Conservation (phyloP, 2,329 filamentous ascomycete species). For the Curvularia spicifera region DNA sequence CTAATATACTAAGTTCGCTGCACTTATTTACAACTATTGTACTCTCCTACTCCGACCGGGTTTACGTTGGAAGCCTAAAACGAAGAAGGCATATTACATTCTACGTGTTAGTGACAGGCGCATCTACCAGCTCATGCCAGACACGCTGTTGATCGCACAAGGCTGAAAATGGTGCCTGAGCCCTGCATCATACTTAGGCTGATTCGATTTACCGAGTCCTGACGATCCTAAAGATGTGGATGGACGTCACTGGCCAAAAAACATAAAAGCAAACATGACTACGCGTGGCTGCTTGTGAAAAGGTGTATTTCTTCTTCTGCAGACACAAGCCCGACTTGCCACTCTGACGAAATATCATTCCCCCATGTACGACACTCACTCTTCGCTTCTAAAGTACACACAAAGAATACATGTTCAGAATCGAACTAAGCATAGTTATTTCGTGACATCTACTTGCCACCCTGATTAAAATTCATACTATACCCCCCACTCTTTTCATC, state of each 20-base stretch:
- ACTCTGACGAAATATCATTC: background rate
- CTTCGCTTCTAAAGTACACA: background rate
- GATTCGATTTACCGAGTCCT: background rate
- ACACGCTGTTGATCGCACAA: background rate
- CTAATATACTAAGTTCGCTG: too few relatives aligned
- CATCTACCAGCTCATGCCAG: background rate
- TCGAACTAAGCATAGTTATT: background rate
- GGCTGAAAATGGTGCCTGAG: background rate
- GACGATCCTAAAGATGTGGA: constrained; percentile 1
- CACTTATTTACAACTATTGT: background rate
- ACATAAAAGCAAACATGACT: background rate
- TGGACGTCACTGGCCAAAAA: background rate
- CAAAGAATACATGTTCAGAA: background rate
- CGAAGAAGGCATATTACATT: too few relatives aligned
- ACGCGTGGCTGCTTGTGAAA: background rate
- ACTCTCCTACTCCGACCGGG: too few relatives aligned
- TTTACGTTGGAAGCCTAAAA: background rate
- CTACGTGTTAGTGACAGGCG: too few relatives aligned
- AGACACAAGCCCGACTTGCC: background rate
- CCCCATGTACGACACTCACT: background rate
- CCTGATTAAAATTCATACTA: constrained; percentile 82
- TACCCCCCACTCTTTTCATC: constrained; percentile 90
- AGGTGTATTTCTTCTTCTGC: background rate
- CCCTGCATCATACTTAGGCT: background rate
- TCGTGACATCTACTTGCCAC: constrained; percentile 4